Conservation (phyloP, 179 eudicot genomes). For the Corrigiola litoralis region DNA sequence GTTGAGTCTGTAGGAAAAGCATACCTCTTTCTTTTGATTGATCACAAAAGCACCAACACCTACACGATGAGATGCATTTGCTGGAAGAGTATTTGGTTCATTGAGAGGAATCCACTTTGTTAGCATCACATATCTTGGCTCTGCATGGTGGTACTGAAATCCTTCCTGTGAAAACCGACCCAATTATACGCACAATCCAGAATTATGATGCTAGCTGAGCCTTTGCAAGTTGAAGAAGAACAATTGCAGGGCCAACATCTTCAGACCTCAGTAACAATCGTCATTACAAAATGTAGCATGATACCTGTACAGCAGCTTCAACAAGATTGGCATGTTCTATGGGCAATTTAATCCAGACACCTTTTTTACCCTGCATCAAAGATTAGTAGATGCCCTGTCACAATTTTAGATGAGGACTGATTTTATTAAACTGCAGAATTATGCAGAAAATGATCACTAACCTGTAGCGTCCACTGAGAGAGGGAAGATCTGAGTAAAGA, state of each 20-base stretch:
- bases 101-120: conserved; percentile 50
- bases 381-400: neutral
- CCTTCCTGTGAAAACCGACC: conserved; percentile 46
- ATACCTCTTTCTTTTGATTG: conserved; percentile 52
- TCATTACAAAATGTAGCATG: neutral
- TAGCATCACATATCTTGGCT: conserved; percentile 55
- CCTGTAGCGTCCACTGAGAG: conserved; percentile 45
- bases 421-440: neutral
- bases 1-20: no score
- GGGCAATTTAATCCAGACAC: conserved; percentile 62
- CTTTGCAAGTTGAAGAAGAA: neutral
- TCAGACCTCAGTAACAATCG: neutral
- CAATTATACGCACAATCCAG: no score
- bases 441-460: neutral
- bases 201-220: neutral
- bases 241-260: neutral
- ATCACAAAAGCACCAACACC: conserved; percentile 54
- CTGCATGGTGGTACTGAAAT: conserved; percentile 68
- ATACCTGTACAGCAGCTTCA: conserved; percentile 59
- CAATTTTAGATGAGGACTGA: neutral
- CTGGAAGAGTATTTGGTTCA: conserved; percentile 37
- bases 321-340: conserved; percentile 54
- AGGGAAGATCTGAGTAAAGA: conserved; percentile 47
- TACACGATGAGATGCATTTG: conserved; percentile 62
- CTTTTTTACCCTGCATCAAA: conserved; percentile 47